Conservation (phyloP, 805 yeast genomes). For the Starmerella floris region DNA sequence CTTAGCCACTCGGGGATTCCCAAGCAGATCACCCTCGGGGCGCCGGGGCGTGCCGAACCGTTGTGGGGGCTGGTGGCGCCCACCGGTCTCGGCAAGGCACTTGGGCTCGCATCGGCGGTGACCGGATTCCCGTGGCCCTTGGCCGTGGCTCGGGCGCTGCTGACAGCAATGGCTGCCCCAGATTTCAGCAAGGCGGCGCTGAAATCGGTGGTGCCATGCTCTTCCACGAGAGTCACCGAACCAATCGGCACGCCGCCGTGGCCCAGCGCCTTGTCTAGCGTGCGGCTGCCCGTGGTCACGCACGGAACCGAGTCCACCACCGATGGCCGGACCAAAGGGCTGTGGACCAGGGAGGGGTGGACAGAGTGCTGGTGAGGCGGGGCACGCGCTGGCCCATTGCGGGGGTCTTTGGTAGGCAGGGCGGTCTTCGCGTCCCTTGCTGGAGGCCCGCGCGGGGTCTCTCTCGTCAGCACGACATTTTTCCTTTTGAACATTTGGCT, state of each 20-base stretch:
- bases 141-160: conserved; percentile 43
- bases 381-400: no score
- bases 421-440: background rate
- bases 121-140: no score
- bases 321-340: conserved; percentile 46
- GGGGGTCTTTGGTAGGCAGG: no score
- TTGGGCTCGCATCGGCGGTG: no score
- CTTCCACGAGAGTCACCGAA: conserved; percentile 55
- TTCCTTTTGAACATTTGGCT: conserved; percentile 10
- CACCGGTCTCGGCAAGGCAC: no score
- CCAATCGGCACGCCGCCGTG: conserved; percentile 86
- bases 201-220: conserved; percentile 80
- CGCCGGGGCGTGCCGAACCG: background rate
- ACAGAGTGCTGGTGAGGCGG: no score
- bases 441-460: background rate
- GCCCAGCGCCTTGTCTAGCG: conserved; percentile 56
- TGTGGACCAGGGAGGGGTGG: background rate
- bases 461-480: conserved; percentile 7
- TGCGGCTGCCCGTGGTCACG: conserved; percentile 66
- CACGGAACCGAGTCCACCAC: conserved; percentile 59
- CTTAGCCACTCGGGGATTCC: conserved; percentile 20
- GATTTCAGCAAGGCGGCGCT: conserved; percentile 53
- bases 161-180: conserved; percentile 59
- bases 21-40: conserved; percentile 14
- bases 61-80: no score